Evolutionary conservation across 2,329 filamentous ascomycete species (phyloP).

Genomic region (Escovopsis weberi): DNA sequence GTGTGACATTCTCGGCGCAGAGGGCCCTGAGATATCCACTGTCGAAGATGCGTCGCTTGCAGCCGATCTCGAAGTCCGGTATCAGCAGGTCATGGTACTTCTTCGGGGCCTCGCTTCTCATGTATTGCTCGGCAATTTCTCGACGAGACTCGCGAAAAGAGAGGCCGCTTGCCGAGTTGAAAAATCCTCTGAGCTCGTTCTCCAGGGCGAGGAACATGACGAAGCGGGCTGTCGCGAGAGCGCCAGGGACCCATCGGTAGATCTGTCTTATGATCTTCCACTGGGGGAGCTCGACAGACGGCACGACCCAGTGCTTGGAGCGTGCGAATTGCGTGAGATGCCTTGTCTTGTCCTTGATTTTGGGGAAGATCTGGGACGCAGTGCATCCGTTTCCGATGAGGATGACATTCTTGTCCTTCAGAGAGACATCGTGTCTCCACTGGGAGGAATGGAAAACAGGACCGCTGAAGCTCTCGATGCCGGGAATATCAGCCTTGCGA

Average conservation of each 20-base stretch:
- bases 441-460: slow-evolving; percentile 38
- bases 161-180: slow-evolving; percentile 15
- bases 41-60: slow-evolving; percentile 49
- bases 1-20: slow-evolving; percentile 29
- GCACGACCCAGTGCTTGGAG: slow-evolving; percentile 28
- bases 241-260: slow-evolving; percentile 32
- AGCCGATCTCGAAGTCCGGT: slow-evolving; percentile 47
- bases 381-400: slow-evolving; percentile 43
- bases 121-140: slow-evolving; percentile 23
- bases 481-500: slow-evolving; percentile 28
- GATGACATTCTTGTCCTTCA: slow-evolving; percentile 31
- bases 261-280: slow-evolving; percentile 15
- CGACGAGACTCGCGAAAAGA: slow-evolving; percentile 22
- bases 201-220: slow-evolving; percentile 27
- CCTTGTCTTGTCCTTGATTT: slow-evolving; percentile 21
- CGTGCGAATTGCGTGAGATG: slow-evolving; percentile 28
- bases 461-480: slow-evolving; percentile 35
- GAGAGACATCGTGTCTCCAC: slow-evolving; percentile 37
- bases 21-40: slow-evolving; percentile 38
- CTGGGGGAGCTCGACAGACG: slow-evolving; percentile 14
- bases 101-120: slow-evolving; percentile 32
- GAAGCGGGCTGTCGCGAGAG: slow-evolving; percentile 23
- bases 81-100: slow-evolving; percentile 48
- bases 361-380: slow-evolving; percentile 37
- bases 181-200: slow-evolving; percentile 21